Percentiles rank a stretch among this genome's conserved stretches.
These are phyloP conservation scores for Eucalyptus marginata DNA, from an alignment of 345 rosid species.

Conservation along the genomic window DNA sequence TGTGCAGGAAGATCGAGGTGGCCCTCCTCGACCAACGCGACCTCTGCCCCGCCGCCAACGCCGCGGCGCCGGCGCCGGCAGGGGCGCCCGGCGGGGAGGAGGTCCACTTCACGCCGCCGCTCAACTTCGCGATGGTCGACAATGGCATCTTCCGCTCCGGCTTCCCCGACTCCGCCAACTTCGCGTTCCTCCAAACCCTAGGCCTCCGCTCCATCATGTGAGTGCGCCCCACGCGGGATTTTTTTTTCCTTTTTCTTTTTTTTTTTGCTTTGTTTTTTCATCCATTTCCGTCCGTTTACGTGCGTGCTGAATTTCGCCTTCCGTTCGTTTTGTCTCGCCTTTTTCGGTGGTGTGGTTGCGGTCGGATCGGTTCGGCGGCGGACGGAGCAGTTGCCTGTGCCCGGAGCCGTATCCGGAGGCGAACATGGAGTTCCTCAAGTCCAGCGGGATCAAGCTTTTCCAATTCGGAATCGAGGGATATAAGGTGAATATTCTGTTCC, in stretches of 20 bases:
- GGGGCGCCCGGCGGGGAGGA: slow-evolving; percentile 4
- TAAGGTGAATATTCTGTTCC: slow-evolving; percentile 34
- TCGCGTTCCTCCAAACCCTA: slow-evolving; percentile 76
- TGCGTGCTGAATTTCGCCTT: not conserved
- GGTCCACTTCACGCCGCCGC: slow-evolving; percentile 51
- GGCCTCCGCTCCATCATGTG: slow-evolving; percentile 96
- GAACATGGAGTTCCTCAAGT: slow-evolving; percentile 65
- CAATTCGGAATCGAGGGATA: slow-evolving; percentile 88
- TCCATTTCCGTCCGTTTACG: not conserved
- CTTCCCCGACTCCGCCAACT: slow-evolving; percentile 82
- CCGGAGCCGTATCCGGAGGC: slow-evolving; percentile 86
- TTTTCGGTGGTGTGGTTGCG: not conserved
- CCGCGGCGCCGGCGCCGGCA: not conserved
- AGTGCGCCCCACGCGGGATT: not conserved
- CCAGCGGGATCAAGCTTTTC: slow-evolving; percentile 67
- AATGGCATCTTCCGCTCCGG: slow-evolving; percentile 96
- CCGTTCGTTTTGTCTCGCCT: not conserved
- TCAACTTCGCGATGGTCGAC: slow-evolving; percentile 91
- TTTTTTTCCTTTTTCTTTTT: not conserved
- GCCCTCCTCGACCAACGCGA: slow-evolving; percentile 35
- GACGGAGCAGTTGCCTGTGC: slow-evolving; percentile 56
- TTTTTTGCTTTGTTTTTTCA: not conserved
- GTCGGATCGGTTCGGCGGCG: not conserved
- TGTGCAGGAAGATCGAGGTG: slow-evolving; percentile 42
- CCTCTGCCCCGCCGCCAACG: not conserved